These are phyloP conservation scores for Limtongozyma cylindracea DNA, from an alignment of 805 yeast genomes.

Conservation along the genomic window DNA sequence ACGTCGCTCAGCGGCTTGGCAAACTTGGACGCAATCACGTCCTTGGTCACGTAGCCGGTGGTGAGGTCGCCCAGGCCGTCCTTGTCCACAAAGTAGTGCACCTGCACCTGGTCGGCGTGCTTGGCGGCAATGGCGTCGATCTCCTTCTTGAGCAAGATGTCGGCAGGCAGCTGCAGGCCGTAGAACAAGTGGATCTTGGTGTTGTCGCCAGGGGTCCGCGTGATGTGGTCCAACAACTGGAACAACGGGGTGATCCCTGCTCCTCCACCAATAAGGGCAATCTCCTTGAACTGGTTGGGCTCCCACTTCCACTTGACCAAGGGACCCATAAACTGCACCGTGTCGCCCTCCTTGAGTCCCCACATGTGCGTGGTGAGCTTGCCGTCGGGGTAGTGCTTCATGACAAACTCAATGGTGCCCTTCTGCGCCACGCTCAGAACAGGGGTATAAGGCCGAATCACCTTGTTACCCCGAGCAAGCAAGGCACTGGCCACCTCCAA, in stretches of 20 bases:
- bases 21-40: slow-evolving; percentile 30
- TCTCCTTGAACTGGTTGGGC: slow-evolving; percentile 58
- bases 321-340: slow-evolving; percentile 85
- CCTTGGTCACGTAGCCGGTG: slow-evolving; percentile 60
- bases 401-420: slow-evolving; percentile 58
- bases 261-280: slow-evolving; percentile 86
- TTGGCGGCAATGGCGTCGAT: slow-evolving; percentile 41
- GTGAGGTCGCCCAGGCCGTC: slow-evolving; percentile 22
- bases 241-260: slow-evolving; percentile 90
- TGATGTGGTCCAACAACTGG: slow-evolving; percentile 60
- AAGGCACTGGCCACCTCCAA: slow-evolving; percentile 57
- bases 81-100: slow-evolving; percentile 63
- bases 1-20: slow-evolving; percentile 34
- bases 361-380: slow-evolving; percentile 58
- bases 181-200: slow-evolving; percentile 68
- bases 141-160: slow-evolving; percentile 58
- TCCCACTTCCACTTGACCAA: slow-evolving; percentile 76
- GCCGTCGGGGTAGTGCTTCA: slow-evolving; percentile 72
- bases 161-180: slow-evolving; percentile 58
- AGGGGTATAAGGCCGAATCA: slow-evolving; percentile 82
- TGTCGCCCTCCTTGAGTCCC: slow-evolving; percentile 50
- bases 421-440: slow-evolving; percentile 37
- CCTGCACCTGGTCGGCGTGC: slow-evolving; percentile 55
- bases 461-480: slow-evolving; percentile 68
- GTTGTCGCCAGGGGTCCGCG: slow-evolving; percentile 63